phyloP scores from a whole-genome alignment of 352 stramenopile genomes.

The Phytopythium mirpurense region DNA sequence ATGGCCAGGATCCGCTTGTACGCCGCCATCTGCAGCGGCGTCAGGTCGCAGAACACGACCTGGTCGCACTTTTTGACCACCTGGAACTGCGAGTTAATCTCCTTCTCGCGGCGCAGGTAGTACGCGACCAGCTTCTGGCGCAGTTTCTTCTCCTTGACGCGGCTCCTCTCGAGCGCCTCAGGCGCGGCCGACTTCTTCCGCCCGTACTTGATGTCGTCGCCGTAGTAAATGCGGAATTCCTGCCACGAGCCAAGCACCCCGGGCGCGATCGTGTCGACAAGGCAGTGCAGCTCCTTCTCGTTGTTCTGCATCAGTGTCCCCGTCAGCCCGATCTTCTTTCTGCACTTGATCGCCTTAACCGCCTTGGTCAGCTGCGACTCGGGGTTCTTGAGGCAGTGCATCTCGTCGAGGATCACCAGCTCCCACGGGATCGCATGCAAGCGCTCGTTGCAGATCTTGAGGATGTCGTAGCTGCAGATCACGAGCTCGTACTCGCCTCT shows the following conservation, averaged over 20 bases:
- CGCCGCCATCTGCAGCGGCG: slow-evolving; percentile 52
- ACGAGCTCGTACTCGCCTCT: slow-evolving; percentile 74
- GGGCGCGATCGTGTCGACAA: slow-evolving; percentile 70
- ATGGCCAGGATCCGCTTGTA: slow-evolving; percentile 70
- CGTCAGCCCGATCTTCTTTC: slow-evolving; percentile 79
- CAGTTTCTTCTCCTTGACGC: slow-evolving; percentile 65
- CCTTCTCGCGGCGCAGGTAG: slow-evolving; percentile 70
- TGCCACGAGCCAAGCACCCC: slow-evolving; percentile 52
- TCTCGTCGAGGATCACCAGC: slow-evolving; percentile 97
- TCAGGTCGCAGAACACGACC: slow-evolving; percentile 80
- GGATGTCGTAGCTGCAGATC: slow-evolving; percentile 84
- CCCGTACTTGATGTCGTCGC: slow-evolving; percentile 79
- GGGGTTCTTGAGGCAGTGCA: slow-evolving; percentile 97
- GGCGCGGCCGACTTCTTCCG: slow-evolving; percentile 70
- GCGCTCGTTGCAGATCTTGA: slow-evolving; percentile 88
- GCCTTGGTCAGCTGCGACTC: slow-evolving; percentile 90
- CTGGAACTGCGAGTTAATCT: slow-evolving; percentile 65
- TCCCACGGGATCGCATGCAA: slow-evolving; percentile 86
- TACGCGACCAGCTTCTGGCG: slow-evolving; percentile 50
- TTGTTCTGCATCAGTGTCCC: slow-evolving; percentile 89
- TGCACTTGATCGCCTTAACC: slow-evolving; percentile 60
- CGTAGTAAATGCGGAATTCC: slow-evolving; percentile 77
- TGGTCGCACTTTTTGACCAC: slow-evolving; percentile 71
- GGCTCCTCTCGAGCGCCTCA: slow-evolving; percentile 51
- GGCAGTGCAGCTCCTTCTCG: slow-evolving; percentile 73